Evolutionary conservation across 768 basidiomycete species (phyloP), one percentile per base, ranked within the genome.

Genomic region (Tulasnella sp.): DNA sequence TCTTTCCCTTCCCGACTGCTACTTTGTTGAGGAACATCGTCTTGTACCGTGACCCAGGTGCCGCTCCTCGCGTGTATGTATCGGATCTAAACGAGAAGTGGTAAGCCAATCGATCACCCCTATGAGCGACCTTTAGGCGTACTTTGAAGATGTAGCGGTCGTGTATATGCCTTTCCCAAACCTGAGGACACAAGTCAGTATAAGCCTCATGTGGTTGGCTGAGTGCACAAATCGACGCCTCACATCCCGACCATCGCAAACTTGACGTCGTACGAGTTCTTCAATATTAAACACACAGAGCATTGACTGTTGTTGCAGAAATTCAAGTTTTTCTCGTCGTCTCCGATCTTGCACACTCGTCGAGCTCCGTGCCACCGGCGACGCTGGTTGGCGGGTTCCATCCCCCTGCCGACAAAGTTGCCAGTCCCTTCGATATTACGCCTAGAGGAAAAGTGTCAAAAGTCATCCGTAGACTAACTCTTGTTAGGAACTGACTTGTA

Each of bases 101-200:
- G 37, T 72, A 11, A 72, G 71, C 15, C 37, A 44, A 16, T 44
- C 71, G 1, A 42, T 5, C 13, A 40, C 71, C 26, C 5, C 5
- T 20, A 6, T 20, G 29, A 70, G 40, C 26, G 71, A 72, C 6
- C n/a, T 40, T n/a, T 23, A 20, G 23, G 39, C 44, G 15, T 72
- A 76, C 75, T 76, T 76, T 18, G 75, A 76, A 23, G 75, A 76
- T 32, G 75, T 76, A n/a, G 75, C 75, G 37, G 57, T 76, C 23
- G 75, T 76, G 42, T 76, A 76, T 15, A 76, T 76, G 5, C 75
- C 75, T 57, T 76, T 76, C n/a, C 75, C 75, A 42, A 76, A 76
- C 61, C 55, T 76, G 61, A 35, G 16, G 40, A 15, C 37, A 13
- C 51, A 11, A 51, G 51, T 51, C 51, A 51, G 23, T n/a, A 20